Evolutionary conservation across 2,329 filamentous ascomycete species (phyloP).

Genomic region (Botryotinia narcissicola): DNA sequence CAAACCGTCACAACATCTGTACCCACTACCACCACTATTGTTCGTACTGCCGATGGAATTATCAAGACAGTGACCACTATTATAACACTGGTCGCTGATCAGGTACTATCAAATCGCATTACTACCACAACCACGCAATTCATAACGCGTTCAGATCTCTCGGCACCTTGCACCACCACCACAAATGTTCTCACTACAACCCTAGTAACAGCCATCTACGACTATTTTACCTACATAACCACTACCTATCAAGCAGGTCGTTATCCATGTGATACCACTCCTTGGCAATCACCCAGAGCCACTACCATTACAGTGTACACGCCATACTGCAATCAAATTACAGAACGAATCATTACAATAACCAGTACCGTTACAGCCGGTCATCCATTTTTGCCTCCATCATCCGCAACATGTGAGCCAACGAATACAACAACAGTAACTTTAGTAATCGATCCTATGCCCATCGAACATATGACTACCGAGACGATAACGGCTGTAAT

Average conservation of each 20-base stretch:
- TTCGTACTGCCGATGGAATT: neutral
- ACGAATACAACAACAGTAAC: neutral
- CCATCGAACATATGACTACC: neutral
- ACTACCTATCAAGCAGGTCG: neutral
- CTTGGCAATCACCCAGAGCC: neutral
- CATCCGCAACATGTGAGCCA: neutral
- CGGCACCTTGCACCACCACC: neutral
- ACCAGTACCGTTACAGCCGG: neutral
- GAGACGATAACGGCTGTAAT: neutral
- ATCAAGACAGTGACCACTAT: neutral
- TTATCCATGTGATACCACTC: neutral
- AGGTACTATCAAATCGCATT: neutral
- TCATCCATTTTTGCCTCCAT: neutral
- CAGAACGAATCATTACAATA: neutral
- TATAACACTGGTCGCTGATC: neutral
- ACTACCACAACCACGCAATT: neutral
- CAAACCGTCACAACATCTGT: neutral
- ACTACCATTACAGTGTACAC: neutral
- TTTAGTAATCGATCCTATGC: neutral
- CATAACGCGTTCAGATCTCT: neutral
- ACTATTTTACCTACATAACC: neutral
- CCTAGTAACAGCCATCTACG: conserved; percentile 4
- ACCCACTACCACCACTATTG: neutral
- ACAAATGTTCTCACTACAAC: neutral
- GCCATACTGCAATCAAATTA: neutral